Percentiles rank a stretch among this genome's conserved stretches.
Evolutionary conservation across 2,329 filamentous ascomycete species (phyloP).

Genomic region (Fusarium scirpi): DNA sequence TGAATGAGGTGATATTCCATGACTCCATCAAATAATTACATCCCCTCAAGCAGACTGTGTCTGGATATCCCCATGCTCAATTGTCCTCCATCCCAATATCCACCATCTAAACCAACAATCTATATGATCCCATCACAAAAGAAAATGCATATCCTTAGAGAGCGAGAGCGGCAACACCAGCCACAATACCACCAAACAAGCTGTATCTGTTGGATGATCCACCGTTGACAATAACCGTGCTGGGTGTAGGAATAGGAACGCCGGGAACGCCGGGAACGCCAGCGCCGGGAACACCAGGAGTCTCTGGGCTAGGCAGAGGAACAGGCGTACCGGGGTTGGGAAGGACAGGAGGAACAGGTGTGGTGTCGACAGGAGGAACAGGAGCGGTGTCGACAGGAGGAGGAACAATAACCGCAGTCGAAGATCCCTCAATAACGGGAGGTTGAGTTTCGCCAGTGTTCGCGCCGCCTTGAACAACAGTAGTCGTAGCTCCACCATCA

Average conservation of each 20-base stretch:
- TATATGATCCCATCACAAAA: slow-evolving; percentile 6
- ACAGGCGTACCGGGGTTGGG: background rate
- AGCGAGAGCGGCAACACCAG: slow-evolving; percentile 38
- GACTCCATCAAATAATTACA: slow-evolving; percentile 28
- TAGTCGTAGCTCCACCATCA: slow-evolving; percentile 24
- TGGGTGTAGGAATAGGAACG: slow-evolving; percentile 16
- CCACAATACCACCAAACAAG: slow-evolving; percentile 41
- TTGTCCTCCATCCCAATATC: slow-evolving; percentile 2
- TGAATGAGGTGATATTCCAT: background rate
- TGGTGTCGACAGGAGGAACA: background rate
- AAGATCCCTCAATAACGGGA: slow-evolving; percentile 21
- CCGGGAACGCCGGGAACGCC: background rate
- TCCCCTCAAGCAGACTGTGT: background rate
- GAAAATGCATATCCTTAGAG: slow-evolving; percentile 8
- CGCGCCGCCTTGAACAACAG: background rate
- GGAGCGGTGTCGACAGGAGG: background rate
- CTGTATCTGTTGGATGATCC: slow-evolving; percentile 33
- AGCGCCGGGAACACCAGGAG: background rate
- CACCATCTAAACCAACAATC: background rate
- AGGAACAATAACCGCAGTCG: slow-evolving; percentile 15
- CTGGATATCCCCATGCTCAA: background rate
- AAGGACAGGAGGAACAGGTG: background rate
- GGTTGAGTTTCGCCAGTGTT: slow-evolving; percentile 4
- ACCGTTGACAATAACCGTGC: slow-evolving; percentile 29
- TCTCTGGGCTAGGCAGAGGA: slow-evolving; percentile 10